Conservation (phyloP, 2,329 filamentous ascomycete species). For the Fusarium graminum region DNA sequence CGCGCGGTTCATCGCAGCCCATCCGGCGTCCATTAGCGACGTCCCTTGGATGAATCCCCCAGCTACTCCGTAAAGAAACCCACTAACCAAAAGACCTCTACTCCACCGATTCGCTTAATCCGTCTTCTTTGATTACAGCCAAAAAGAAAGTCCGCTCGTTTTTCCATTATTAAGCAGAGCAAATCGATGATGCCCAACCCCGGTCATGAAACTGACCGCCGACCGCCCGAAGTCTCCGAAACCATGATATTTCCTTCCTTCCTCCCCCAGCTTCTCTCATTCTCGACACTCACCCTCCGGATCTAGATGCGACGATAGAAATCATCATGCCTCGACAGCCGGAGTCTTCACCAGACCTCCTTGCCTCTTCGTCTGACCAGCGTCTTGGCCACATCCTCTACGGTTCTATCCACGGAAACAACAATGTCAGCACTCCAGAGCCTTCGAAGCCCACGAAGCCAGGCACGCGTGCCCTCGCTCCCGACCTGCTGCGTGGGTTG, state of each 20-base stretch:
- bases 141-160: constrained; percentile 11
- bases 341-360: background rate
- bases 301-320: background rate
- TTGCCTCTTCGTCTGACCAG: constrained; percentile 7
- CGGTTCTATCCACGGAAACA: background rate
- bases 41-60: background rate
- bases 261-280: background rate
- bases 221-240: constrained; percentile 33
- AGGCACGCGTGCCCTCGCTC: constrained; percentile 55
- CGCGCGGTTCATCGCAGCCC: background rate
- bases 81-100: background rate
- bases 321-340: background rate
- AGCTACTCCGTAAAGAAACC: background rate
- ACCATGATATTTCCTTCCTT: background rate
- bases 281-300: background rate
- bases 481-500: constrained; percentile 60
- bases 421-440: constrained; percentile 12
- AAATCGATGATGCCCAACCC: constrained; percentile 26
- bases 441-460: constrained; percentile 39
- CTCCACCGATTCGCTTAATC: background rate
- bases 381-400: constrained; percentile 19
- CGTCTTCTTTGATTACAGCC: background rate
- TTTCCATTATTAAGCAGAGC: constrained; percentile 28
- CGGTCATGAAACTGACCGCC: background rate
- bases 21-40: background rate